Percentiles rank a stretch among this genome's conserved stretches.
These are phyloP conservation scores for maize (Zea mays) DNA, from an alignment of 176 grass and related monocot species.

Conservation along the genomic window DNA sequence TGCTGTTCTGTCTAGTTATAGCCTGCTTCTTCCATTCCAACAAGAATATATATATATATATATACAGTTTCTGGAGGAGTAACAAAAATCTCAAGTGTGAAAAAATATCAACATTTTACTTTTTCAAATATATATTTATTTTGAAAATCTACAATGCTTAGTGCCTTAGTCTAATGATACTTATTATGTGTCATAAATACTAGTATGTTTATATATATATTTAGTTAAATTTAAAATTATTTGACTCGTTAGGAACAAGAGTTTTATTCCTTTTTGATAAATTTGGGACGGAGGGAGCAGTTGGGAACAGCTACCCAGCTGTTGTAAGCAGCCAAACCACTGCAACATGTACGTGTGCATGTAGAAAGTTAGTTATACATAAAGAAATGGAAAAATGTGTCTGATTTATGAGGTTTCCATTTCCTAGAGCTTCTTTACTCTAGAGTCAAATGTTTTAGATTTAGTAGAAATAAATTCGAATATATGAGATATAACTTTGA, in stretches of 20 bases:
- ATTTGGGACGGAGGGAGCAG: background rate
- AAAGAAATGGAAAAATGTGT: conserved; percentile 22
- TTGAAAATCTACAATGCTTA: no score
- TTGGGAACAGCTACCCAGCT: background rate
- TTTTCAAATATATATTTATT: background rate
- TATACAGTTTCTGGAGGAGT: background rate
- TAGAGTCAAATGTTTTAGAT: no score
- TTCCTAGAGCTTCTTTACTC: background rate
- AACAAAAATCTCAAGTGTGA: background rate
- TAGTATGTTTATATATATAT: background rate
- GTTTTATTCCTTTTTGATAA: background rate
- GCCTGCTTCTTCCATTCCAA: background rate
- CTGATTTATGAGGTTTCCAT: conserved; percentile 1
- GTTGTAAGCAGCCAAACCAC: background rate
- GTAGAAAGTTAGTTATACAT: conserved; percentile 14
- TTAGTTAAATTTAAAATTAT: background rate
- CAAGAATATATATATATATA: background rate
- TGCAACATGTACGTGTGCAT: conserved; percentile 5
- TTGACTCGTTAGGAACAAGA: background rate
- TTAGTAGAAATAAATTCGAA: no score
- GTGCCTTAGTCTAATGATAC: background rate
- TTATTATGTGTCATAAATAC: background rate
- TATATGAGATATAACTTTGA: no score
- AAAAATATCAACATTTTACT: background rate
- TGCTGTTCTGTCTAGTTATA: background rate